Evolutionary conservation across 257 asterid genomes (phyloP), one percentile per base, ranked within the genome.

Genomic region (Solanum sejunctum): DNA sequence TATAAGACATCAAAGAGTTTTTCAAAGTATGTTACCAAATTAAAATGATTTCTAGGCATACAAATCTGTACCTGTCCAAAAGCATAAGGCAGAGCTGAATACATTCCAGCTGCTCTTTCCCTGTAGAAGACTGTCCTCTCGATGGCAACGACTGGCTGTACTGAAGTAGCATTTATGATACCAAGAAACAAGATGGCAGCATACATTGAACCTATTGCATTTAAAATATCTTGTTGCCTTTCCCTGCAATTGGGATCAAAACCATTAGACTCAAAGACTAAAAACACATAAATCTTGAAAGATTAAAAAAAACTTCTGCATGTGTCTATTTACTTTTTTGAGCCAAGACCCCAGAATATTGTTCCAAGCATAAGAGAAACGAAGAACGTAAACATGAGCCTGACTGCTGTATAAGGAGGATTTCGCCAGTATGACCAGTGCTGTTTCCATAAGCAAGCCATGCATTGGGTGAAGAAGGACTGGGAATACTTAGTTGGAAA

Each of bases 71-170:
- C 97, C 93, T 94, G 99, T 85, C 92, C 97, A 67, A 92, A 92
- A n/a, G 98, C 97, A 83, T 95, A 94, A 1, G 99, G 93, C 56
- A 94, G 77, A 86, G 98, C 93, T 0, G 98, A 92, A 79, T 93
- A 96, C 98, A 94, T 96, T 84, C 99, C 98, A 2, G 98, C 98
- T 1, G 98, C 99, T 86, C 93, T 91, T 88, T 96, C 98, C 87
- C 98, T 89, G 61, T 94, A 96, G 83, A 93, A 94, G 7, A 96
- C 97, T 0, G 96, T 93, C 85, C 99, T 89, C 85, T 94, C 99
- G 28, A 91, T 61, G 3, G 96, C 94, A 10, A 96, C 91, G 8
- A 94, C 91, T 17, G 98, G 98, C 86, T 94, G 99, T 57, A 96
- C 97, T 0, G 98, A 86, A 20, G 91, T 70, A 4, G 94, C 92